Percentiles rank a stretch among this genome's conserved stretches.
These are phyloP conservation scores for Prunella vulgaris DNA, from an alignment of 257 asterid genomes.

Conservation along the genomic window DNA sequence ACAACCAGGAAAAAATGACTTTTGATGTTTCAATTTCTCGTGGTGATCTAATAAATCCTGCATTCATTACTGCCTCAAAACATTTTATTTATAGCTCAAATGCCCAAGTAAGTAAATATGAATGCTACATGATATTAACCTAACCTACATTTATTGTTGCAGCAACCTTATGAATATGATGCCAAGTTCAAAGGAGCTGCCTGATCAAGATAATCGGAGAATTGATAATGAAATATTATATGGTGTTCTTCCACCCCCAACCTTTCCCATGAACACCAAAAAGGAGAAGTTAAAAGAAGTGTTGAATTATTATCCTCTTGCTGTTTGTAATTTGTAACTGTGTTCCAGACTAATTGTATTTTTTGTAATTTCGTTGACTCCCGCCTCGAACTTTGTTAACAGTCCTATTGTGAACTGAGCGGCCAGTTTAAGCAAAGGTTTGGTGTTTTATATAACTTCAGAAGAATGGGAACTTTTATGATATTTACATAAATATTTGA, in stretches of 20 bases:
- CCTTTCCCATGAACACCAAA: too few relatives aligned
- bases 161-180: conserved; percentile 98
- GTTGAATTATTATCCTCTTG: background rate
- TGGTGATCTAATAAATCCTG: background rate
- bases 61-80: background rate
- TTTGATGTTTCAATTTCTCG: background rate
- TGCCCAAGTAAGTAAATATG: background rate
- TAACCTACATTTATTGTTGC: conserved; percentile 21
- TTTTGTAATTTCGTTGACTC: background rate
- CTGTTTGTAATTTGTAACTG: background rate
- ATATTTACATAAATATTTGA: too few relatives aligned
- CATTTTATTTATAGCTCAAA: background rate
- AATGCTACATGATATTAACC: background rate
- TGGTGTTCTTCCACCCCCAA: background rate
- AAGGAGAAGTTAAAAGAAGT: background rate
- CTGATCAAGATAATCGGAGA: conserved; percentile 26
- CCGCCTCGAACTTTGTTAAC: background rate
- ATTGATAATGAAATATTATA: background rate
- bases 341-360: background rate
- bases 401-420: background rate
- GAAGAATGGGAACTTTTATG: too few relatives aligned
- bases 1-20: background rate
- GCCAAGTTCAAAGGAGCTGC: conserved; percentile 87
- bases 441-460: too few relatives aligned
- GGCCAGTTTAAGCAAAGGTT: background rate